Evolutionary conservation across 164 flowering plant species (phyloP).

Genomic region (Stephania yunnanensis): DNA sequence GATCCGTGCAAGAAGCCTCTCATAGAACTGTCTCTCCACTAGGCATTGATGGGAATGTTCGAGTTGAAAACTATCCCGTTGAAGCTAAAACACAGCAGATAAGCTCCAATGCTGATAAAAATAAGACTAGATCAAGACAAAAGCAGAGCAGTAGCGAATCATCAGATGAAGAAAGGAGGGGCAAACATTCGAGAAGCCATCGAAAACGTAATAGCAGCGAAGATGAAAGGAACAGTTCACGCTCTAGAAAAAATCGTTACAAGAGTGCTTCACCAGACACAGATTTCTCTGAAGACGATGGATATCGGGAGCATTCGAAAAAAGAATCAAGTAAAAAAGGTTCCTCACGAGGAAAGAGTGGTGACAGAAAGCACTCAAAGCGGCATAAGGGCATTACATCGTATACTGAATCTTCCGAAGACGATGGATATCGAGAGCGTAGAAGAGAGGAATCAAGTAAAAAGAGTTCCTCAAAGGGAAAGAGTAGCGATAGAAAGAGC

Average conservation of each 20-base stretch:
- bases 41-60: conserved; percentile 6
- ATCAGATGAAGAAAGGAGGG: conserved; percentile 19
- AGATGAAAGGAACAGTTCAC: conserved; percentile 17
- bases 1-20: conserved; percentile 10
- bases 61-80: conserved; percentile 11
- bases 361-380: conserved; percentile 59
- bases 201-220: conserved; percentile 23
- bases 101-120: conserved; percentile 23
- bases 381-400: conserved; percentile 29
- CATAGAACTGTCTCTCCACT: conserved; percentile 11
- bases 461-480: conserved; percentile 45
- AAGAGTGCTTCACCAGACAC: conserved; percentile 32
- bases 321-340: conserved; percentile 35
- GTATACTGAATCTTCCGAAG: conserved; percentile 44
- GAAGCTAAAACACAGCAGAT: conserved; percentile 13
- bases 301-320: conserved; percentile 33
- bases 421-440: conserved; percentile 22
- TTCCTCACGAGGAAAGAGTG: conserved; percentile 48
- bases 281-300: conserved; percentile 39
- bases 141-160: conserved; percentile 9
- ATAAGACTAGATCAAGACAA: not conserved
- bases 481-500: conserved; percentile 53
- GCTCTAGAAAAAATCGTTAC: conserved; percentile 24
- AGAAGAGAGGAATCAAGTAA: conserved; percentile 40
- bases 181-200: conserved; percentile 17